Base-by-base conservation (phyloP, 805 yeast species). In the Myxozyma geophila region DNA sequence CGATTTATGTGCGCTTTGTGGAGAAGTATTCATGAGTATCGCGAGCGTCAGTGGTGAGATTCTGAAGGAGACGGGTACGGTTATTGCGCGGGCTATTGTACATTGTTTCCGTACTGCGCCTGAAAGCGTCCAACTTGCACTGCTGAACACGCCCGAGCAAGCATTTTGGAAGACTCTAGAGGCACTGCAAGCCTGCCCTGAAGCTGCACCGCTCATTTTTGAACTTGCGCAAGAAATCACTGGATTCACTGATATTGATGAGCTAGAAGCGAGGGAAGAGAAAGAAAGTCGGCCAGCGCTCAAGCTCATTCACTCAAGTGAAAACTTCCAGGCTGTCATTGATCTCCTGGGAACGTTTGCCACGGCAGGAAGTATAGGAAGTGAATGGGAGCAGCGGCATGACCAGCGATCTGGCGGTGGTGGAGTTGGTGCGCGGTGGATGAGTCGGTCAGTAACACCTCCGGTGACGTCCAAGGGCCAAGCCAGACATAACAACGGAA, bases 301-400 rank as follows among this genome's bases (percentile, higher is more conserved):
- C 36, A 28, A 48, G 15, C 44, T 63, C 17, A 56, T 66, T 28
- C 59, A 58, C 4, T 33, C 67, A 9, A 54, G 54, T 7, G 63
- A 50, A n/a, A 71, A 68, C 51, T 68, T 73, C 54, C 63, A 60
- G 28, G 60, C 69, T 15, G 63, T 72, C 21, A 50, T 66, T 19
- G 65, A 64, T 19, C 60, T 67, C 19, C 64, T 73, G 28, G 73
- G 73, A 9, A 69, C 67, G 10, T 63, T 71, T 46, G 72, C 74
- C 23, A 52, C 59, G 23, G 63, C 66, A n/a, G 73, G 69, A n/a
- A 64, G 63, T 23, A 53, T 60, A 6, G 70, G 67, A 33, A 48
- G 55, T 21, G 67, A 67, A 13, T 64, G 68, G 68, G 69, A 66
- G 40, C 69, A 66, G 46, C 52, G 59, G 33, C 53, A 52, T 36